Conservation (phyloP, 495 filamentous ascomycete species). For the Eremomyces bilateralis region DNA sequence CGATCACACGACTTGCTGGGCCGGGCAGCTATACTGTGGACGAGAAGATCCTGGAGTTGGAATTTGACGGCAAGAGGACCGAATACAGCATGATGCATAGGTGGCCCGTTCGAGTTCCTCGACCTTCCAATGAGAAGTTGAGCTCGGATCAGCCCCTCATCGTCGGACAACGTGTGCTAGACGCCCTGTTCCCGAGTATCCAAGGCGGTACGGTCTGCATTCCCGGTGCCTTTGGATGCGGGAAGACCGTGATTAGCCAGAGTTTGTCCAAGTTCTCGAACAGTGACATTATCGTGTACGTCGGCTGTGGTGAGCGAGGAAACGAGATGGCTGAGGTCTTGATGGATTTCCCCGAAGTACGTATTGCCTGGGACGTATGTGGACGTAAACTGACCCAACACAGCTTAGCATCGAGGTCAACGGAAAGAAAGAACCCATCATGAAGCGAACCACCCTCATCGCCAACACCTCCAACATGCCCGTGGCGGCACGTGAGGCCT, state of each 20-base stretch:
- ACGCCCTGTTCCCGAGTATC: conserved; percentile 93
- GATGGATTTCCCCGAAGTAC: conserved; percentile 90
- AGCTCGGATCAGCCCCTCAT: conserved; percentile 75
- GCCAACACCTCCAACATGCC: conserved; percentile 99
- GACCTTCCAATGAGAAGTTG: conserved; percentile 75
- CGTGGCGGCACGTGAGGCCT: conserved; percentile 93
- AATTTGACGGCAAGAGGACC: conserved; percentile 89
- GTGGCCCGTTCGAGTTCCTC: conserved; percentile 95
- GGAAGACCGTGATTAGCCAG: conserved; percentile 98
- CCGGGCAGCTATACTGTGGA: conserved; percentile 87
- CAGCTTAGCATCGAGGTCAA: conserved; percentile 74
- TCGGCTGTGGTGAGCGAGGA: conserved; percentile 92
- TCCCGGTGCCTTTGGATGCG: conserved; percentile 94
- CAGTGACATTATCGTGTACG: conserved; percentile 96
- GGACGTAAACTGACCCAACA: conserved; percentile 1
- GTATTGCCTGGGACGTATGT: conserved; percentile 3
- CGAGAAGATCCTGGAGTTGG: conserved; percentile 84
- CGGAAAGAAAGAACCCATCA: conserved; percentile 91
- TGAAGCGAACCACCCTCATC: conserved; percentile 97
- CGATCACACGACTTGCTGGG: conserved; percentile 71
- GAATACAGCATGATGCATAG: conserved; percentile 94
- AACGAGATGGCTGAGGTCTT: conserved; percentile 99
- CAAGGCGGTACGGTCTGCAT: conserved; percentile 96
- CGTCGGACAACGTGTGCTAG: conserved; percentile 88
- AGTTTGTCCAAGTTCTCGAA: conserved; percentile 98